Evolutionary conservation across 2,329 filamentous ascomycete genomes (phyloP).

Genomic region (Neonectria faginata): DNA sequence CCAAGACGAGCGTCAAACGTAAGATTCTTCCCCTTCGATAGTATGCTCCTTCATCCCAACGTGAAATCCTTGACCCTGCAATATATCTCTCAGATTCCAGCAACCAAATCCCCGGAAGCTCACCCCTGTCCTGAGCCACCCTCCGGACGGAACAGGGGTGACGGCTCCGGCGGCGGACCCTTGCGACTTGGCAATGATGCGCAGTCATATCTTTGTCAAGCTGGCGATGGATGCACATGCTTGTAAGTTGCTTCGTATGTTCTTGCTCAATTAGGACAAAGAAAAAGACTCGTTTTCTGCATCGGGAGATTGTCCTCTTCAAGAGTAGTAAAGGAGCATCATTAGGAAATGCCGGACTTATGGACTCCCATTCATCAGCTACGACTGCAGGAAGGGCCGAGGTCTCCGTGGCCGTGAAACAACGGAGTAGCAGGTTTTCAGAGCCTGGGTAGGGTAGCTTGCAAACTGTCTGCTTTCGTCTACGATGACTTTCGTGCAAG

Average conservation of each 20-base stretch:
- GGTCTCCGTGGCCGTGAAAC: no score
- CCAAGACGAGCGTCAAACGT: neutral
- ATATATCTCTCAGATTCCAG: neutral
- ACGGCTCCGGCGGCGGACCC: slow-evolving; percentile 3
- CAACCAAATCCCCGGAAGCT: slow-evolving; percentile 10
- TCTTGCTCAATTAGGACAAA: neutral
- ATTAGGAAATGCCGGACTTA: no score
- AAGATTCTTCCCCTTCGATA: neutral
- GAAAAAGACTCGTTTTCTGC: neutral
- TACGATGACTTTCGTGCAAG: no score
- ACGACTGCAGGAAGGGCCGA: no score
- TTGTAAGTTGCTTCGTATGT: no score
- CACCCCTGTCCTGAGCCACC: neutral
- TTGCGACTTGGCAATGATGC: neutral
- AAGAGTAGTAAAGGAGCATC: neutral
- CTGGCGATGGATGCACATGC: neutral
- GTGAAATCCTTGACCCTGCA: neutral
- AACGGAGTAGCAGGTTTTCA: no score
- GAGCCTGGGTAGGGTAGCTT: no score
- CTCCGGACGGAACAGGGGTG: neutral
- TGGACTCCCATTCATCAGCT: no score
- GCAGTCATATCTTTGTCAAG: slow-evolving; percentile 7
- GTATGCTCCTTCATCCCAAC: neutral
- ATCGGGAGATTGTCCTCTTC: slow-evolving; percentile 1
- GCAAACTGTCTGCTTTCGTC: no score